Conservation (phyloP, 2,329 filamentous ascomycete genomes). For the Calonectria pseudoturangicola region DNA sequence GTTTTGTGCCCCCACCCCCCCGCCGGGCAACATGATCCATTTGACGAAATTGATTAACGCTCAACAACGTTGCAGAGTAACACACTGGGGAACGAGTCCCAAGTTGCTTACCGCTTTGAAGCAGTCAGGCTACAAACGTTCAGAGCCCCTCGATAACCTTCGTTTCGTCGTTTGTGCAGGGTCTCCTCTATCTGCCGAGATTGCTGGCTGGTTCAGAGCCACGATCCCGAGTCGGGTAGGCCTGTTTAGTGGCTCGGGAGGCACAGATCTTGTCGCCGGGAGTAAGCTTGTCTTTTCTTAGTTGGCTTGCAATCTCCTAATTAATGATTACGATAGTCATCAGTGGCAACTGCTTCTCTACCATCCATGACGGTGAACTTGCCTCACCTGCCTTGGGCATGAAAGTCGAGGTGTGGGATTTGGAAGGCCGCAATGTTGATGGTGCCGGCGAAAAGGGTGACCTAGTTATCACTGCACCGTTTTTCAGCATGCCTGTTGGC, state of each 20-base stretch:
- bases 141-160: background rate
- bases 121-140: background rate
- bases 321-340: background rate
- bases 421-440: background rate
- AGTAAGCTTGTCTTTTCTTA: background rate
- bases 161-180: background rate
- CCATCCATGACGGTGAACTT: background rate
- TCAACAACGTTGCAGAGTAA: background rate
- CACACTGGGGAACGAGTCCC: background rate
- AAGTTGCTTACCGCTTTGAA: background rate
- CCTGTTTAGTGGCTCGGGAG: background rate
- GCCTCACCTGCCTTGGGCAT: background rate
- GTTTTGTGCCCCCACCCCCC: too few relatives aligned
- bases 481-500: background rate
- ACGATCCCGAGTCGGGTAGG: background rate
- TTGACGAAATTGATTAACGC: too few relatives aligned
- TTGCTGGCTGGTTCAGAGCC: background rate
- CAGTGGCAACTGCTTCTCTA: background rate
- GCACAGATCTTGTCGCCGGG: background rate
- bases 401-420: background rate
- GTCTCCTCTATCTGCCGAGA: background rate
- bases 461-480: background rate
- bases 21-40: too few relatives aligned
- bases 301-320: background rate
- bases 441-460: background rate